phyloP scores from a whole-genome alignment of 2,329 filamentous ascomycete genomes.

The Penicillium freii region DNA sequence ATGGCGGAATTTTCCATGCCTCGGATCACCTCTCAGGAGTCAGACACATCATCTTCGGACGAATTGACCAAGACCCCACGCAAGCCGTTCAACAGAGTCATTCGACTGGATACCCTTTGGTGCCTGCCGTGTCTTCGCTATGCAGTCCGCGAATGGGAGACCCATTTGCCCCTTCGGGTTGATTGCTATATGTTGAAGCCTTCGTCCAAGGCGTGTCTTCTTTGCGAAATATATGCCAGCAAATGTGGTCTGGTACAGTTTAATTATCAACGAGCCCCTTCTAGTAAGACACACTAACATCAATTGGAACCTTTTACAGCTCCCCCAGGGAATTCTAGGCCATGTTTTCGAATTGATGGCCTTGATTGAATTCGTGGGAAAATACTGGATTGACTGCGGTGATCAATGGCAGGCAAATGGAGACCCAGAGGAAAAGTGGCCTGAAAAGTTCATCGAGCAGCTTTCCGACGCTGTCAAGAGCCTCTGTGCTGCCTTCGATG shows the following conservation, averaged over 20 bases:
- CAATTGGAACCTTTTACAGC: not conserved
- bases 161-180: no score
- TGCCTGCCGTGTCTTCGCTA: not conserved
- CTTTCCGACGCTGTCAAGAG: fast-evolving
- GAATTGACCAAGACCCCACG: not conserved
- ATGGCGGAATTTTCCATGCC: not conserved
- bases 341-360: not conserved
- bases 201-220: no score
- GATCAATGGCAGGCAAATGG: no score
- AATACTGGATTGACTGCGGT: not conserved
- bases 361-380: not conserved
- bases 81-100: not conserved
- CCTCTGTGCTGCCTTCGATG: not conserved
- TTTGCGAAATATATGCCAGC: fast-evolving
- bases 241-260: not conserved
- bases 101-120: not conserved
- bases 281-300: not conserved
- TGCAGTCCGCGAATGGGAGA: not conserved
- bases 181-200: no score
- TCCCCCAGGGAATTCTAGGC: not conserved
- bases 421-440: no score
- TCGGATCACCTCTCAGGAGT: not conserved
- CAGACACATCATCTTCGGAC: not conserved
- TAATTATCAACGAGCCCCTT: fast-evolving
- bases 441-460: no score